These are phyloP conservation scores for Secale cereale DNA, from an alignment of 176 grass and related monocot genomes.

Conservation along the genomic window DNA sequence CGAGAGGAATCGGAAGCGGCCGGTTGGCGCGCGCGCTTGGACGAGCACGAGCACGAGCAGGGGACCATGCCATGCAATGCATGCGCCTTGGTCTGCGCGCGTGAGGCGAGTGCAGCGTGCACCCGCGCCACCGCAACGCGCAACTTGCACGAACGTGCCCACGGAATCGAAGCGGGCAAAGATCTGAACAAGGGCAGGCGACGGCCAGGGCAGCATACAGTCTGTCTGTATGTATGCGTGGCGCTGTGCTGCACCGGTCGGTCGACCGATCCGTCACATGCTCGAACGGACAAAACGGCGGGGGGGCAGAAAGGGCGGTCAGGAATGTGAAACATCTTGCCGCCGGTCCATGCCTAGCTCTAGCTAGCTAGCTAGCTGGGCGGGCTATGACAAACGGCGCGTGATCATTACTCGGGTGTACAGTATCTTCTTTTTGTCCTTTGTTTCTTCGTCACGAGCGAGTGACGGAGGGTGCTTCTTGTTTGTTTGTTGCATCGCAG, in stretches of 20 bases:
- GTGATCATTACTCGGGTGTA: background rate
- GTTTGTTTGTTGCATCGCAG: constrained; percentile 40
- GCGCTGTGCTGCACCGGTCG: background rate
- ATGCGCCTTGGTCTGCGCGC: too few species aligned
- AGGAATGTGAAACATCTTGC: too few species aligned
- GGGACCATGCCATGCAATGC: too few species aligned
- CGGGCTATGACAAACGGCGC: too few species aligned
- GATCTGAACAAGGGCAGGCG: background rate
- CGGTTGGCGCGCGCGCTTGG: background rate
- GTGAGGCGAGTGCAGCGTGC: too few species aligned
- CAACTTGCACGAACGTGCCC: background rate
- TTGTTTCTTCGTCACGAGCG: background rate
- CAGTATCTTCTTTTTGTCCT: background rate
- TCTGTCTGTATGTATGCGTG: background rate
- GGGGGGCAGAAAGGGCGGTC: too few species aligned
- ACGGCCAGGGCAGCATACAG: background rate
- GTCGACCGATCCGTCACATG: background rate
- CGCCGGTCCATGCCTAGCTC: too few species aligned
- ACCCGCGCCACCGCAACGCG: too few species aligned
- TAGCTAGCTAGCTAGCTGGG: too few species aligned
- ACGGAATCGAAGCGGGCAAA: background rate
- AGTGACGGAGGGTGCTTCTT: background rate
- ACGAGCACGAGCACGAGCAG: background rate
- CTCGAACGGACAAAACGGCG: background rate
- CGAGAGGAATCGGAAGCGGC: background rate